These are phyloP conservation scores for Solanum tarapatanum DNA, from an alignment of 257 asterid species.

Conservation along the genomic window DNA sequence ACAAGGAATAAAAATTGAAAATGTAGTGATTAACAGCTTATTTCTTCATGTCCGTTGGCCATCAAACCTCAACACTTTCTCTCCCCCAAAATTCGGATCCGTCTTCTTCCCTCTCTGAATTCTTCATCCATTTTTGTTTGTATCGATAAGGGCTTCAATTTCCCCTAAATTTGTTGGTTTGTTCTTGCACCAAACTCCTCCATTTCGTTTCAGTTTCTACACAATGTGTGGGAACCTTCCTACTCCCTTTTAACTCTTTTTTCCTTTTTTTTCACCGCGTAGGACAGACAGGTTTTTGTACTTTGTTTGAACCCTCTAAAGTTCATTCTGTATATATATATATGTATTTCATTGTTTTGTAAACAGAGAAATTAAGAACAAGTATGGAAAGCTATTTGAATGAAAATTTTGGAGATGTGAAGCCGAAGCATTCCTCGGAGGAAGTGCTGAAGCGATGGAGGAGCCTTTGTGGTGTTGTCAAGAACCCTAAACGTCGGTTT, in stretches of 20 bases:
- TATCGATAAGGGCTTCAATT: neutral
- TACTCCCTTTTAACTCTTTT: neutral
- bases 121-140: neutral
- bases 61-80: neutral
- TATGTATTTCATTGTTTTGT: neutral
- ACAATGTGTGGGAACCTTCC: neutral
- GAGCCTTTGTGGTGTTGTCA: neutral
- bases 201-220: neutral
- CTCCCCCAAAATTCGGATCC: neutral
- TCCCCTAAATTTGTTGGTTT: neutral
- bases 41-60: neutral
- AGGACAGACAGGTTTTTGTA: neutral
- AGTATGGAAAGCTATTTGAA: slow-evolving; percentile 2
- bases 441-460: slow-evolving; percentile 12
- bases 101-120: neutral
- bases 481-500: slow-evolving; percentile 9
- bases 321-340: neutral
- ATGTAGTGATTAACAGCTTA: neutral
- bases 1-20: neutral
- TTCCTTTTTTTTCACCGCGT: neutral
- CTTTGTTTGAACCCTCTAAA: neutral
- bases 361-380: neutral
- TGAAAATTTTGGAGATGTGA: slow-evolving; percentile 6
- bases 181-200: neutral
- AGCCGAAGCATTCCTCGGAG: slow-evolving; percentile 2